phyloP scores from a whole-genome alignment of 192 early-diverging fungal genomes.

The Coemansia sp. region DNA sequence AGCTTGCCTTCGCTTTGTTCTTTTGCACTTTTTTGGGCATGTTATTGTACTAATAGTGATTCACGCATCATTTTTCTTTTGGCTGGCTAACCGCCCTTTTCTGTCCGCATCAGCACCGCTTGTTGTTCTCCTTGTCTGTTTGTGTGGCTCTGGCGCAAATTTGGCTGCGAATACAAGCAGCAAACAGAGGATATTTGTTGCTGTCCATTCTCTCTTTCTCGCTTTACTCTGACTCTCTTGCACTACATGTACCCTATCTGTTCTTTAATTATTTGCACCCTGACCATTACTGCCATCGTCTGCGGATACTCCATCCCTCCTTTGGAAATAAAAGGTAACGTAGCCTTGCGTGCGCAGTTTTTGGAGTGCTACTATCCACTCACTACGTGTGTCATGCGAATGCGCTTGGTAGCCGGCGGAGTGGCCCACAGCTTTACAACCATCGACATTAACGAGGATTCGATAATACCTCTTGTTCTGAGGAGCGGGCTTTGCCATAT shows the following conservation, averaged over 20 bases:
- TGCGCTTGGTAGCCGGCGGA: too few relatives aligned
- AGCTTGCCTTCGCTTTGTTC: not conserved
- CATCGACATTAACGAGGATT: too few relatives aligned
- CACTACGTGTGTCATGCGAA: not conserved
- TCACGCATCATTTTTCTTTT: not conserved
- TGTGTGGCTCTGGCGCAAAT: too few relatives aligned
- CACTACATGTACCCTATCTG: not conserved
- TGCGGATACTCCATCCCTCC: not conserved
- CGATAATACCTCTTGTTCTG: too few relatives aligned
- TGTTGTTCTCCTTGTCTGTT: not conserved
- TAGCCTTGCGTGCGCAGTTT: not conserved
- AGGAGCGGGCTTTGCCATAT: too few relatives aligned
- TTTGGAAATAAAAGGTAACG: not conserved
- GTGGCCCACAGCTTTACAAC: too few relatives aligned
- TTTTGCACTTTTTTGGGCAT: not conserved
- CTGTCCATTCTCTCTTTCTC: not conserved
- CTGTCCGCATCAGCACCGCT: too few relatives aligned
- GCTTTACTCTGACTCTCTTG: too few relatives aligned
- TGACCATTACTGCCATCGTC: not conserved
- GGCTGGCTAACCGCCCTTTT: not conserved
- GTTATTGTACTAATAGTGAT: not conserved
- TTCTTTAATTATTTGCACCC: not conserved
- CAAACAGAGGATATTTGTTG: too few relatives aligned
- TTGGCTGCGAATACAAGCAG: not conserved
- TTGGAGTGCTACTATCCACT: not conserved